phyloP scores from a whole-genome alignment of 2,329 filamentous ascomycete genomes.

The Alternaria dauci region DNA sequence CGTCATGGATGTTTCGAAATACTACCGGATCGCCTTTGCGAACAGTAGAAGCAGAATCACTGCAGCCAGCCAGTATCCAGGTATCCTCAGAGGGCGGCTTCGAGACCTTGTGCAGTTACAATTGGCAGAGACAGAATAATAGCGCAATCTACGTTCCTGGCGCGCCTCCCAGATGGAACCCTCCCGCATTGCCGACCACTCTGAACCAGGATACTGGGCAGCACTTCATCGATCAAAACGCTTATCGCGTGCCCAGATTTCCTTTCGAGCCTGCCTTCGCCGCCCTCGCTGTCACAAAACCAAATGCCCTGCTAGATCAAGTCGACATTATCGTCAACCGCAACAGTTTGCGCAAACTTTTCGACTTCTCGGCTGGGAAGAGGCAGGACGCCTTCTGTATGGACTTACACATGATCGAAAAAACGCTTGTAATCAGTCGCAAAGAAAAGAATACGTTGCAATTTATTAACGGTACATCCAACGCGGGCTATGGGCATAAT shows the following conservation, averaged over 20 bases:
- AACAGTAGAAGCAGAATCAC: slow-evolving; percentile 15
- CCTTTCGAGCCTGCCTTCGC: slow-evolving; percentile 39
- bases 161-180: slow-evolving; percentile 30
- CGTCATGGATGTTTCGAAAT: slow-evolving; percentile 25
- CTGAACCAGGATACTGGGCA: slow-evolving; percentile 17
- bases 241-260: slow-evolving; percentile 33
- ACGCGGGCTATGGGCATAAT: slow-evolving; percentile 41
- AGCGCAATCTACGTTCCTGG: slow-evolving; percentile 27
- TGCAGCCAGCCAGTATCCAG: slow-evolving; percentile 8
- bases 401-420: slow-evolving; percentile 42
- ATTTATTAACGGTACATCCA: slow-evolving; percentile 21
- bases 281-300: slow-evolving; percentile 26
- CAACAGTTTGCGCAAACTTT: slow-evolving; percentile 29
- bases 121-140: slow-evolving; percentile 31
- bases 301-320: slow-evolving; percentile 15
- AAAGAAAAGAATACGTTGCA: slow-evolving; percentile 30
- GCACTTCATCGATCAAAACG: slow-evolving; percentile 40
- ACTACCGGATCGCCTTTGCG: slow-evolving; percentile 12
- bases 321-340: slow-evolving; percentile 31
- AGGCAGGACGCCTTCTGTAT: slow-evolving; percentile 39
- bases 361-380: slow-evolving; percentile 30
- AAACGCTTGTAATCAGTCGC: slow-evolving; percentile 47
- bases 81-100: slow-evolving; percentile 25
- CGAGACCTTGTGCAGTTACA: slow-evolving; percentile 31
- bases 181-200: slow-evolving; percentile 20